Conservation (phyloP, 768 basidiomycete species). For the Phlebiopsis flavidoalba region DNA sequence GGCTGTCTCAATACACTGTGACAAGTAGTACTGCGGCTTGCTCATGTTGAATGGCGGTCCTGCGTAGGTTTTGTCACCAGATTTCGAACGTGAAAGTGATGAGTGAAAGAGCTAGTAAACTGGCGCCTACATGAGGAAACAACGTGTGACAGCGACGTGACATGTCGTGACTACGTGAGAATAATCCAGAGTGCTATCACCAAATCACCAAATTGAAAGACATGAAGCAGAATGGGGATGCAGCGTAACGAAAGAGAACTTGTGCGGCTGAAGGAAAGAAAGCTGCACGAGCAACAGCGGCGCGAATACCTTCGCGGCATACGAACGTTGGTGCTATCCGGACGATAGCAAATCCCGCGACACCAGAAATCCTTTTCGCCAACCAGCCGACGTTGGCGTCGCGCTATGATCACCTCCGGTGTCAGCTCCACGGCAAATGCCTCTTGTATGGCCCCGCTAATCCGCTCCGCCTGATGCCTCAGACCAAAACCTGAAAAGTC, state of each 20-base stretch:
- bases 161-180: background rate
- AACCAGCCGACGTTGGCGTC: slow-evolving; percentile 89
- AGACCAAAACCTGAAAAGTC: slow-evolving; percentile 91
- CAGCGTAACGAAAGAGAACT: background rate
- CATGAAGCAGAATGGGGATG: background rate
- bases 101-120: slow-evolving; percentile 6
- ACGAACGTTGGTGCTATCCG: background rate
- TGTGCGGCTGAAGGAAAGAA: background rate
- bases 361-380: slow-evolving; percentile 75
- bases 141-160: background rate
- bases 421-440: slow-evolving; percentile 87
- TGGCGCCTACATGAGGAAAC: background rate
- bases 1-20: slow-evolving; percentile 44
- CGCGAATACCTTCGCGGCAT: background rate
- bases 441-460: slow-evolving; percentile 72
- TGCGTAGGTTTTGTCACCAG: background rate
- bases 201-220: background rate
- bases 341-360: slow-evolving; percentile 37
- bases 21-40: slow-evolving; percentile 48
- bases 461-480: slow-evolving; percentile 83
- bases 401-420: slow-evolving; percentile 84
- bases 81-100: background rate
- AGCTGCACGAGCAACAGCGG: background rate
- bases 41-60: slow-evolving; percentile 26
- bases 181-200: background rate